Base-by-base conservation (phyloP, 2,329 filamentous ascomycete genomes). In the Diaporthe caulivora region DNA sequence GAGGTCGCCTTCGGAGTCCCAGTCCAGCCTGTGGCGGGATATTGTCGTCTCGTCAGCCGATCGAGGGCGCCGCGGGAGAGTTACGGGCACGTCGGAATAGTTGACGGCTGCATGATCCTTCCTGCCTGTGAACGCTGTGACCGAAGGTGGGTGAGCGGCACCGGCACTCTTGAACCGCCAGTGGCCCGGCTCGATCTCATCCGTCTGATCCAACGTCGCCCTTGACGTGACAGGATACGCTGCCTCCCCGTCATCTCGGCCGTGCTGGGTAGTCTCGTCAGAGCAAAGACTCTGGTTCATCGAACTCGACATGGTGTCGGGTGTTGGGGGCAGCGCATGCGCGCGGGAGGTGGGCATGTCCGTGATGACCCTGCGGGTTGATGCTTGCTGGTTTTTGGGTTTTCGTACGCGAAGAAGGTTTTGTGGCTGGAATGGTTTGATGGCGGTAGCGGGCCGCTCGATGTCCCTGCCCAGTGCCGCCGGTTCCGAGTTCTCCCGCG, bases 251-350 rank as follows among this genome's bases (percentile, higher is more conserved):
- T 76, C 77, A 1, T 75, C 78, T 2, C 78, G 80, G 4, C 82
- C 80, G 10, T 79, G 82, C 0, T 81, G 79, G 1, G 88, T 78
- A 0, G 85, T 86, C 55, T 90, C 88, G 70, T 86, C 84, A 0
- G 88, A 90, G 62, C 83, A 85, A 75, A 89, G 84, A 73, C 85
- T 87, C 18, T 84, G 83, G 8, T 85, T 83, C 44, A 91, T 82
- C 1, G 87, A 87, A 2, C 87, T 89, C 1, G 89, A 89, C 26
- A 90, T 88, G 0, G 89, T 91, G 76, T 91, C 89, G 0, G 89
- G 89, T 0, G 89, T 91, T 0, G 89, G 89, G 13, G 89, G 89
- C 1, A 91, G 81, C 24, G 80, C 81, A 24, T 86, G 84, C 7
- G 85, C 83, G 70, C 84, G 82, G 1, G 82, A 75, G 77, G 83